A percentile compares a stretch with the other conserved stretches of the same genome.
phyloP scores from a whole-genome alignment of 2,329 filamentous ascomycete species.

The Colletotrichum noveboracense region DNA sequence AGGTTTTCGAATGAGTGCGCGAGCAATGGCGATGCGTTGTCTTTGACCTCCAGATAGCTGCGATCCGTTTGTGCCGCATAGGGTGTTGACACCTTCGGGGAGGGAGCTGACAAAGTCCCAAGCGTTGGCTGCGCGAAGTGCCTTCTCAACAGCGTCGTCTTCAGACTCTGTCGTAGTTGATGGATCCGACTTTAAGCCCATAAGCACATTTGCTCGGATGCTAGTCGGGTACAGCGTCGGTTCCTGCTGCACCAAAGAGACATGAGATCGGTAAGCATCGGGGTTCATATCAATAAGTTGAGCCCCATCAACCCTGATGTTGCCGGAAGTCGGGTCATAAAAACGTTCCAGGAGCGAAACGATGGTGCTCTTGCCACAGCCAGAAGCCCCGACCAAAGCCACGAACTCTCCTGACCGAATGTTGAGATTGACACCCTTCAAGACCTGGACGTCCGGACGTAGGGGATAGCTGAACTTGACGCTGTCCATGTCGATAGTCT shows the following conservation, averaged over 20 bases:
- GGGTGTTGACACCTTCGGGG: constrained; percentile 61
- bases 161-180: not conserved
- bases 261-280: not conserved
- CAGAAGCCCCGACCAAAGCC: constrained; percentile 59
- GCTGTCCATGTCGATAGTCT: not conserved
- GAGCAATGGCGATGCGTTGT: constrained; percentile 75
- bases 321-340: constrained; percentile 30
- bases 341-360: constrained; percentile 54
- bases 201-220: constrained; percentile 60
- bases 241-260: constrained; percentile 11
- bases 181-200: constrained; percentile 39
- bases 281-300: constrained; percentile 31
- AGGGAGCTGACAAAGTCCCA: constrained; percentile 61
- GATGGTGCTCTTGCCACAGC: constrained; percentile 66
- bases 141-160: constrained; percentile 48
- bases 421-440: not conserved
- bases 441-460: not conserved
- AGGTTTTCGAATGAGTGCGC: constrained; percentile 71
- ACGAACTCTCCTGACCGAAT: constrained; percentile 49
- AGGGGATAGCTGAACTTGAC: not conserved
- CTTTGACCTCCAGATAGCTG: constrained; percentile 76
- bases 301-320: not conserved
- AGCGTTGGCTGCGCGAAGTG: constrained; percentile 60
- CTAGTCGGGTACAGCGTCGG: constrained; percentile 38
- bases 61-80: constrained; percentile 69